Percentiles rank a stretch among this genome's conserved stretches.
phyloP scores from a whole-genome alignment of 768 basidiomycete species.

The Boletus reticulatus region DNA sequence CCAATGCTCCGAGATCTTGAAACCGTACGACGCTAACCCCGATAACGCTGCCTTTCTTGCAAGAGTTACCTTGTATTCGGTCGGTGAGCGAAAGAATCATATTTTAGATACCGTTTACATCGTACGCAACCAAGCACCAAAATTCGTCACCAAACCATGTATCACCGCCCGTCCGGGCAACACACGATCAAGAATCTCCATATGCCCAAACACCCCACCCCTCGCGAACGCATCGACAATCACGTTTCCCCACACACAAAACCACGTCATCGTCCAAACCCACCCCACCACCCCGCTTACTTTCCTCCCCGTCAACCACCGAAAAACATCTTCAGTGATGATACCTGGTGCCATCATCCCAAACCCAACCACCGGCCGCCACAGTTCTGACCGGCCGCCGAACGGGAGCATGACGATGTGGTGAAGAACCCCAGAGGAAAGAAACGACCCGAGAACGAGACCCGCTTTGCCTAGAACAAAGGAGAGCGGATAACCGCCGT shows the following conservation, averaged over 20 bases:
- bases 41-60: no score
- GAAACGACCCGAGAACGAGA: not conserved
- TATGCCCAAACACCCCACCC: not conserved
- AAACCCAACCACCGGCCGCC: not conserved
- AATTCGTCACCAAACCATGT: not conserved
- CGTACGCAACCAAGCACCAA: not conserved
- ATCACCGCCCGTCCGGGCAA: not conserved
- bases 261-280: not conserved
- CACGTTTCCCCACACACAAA: not conserved
- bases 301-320: not conserved
- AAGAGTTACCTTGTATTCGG: no score
- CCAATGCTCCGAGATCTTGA: no score
- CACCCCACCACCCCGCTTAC: not conserved
- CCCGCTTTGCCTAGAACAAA: not conserved
- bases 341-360: not conserved
- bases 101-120: not conserved
- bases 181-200: not conserved
- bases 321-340: not conserved
- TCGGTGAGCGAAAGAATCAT: not conserved
- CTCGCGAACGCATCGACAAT: not conserved
- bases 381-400: not conserved
- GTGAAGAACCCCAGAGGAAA: not conserved
- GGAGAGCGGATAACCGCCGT: not conserved
- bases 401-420: not conserved
- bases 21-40: no score